Conservation (phyloP, 306 rosid species). For the Dryas octopetala region DNA sequence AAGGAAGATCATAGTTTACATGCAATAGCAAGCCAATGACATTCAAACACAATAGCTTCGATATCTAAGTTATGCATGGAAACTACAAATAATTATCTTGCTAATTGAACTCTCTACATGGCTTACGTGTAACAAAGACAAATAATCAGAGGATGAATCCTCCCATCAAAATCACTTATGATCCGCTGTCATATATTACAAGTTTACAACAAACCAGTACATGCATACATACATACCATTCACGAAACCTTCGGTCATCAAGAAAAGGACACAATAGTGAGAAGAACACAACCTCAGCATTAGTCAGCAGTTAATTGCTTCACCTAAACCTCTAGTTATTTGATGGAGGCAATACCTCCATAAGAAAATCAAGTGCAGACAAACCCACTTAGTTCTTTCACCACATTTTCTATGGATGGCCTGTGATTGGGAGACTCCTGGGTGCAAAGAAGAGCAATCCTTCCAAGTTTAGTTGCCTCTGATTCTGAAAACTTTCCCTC, state of each 20-base stretch:
- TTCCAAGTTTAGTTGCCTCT: conserved; percentile 62
- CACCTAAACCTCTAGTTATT: conserved; percentile 6
- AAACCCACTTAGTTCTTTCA: conserved; percentile 41
- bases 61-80: background rate
- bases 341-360: conserved; percentile 14
- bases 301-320: conserved; percentile 19
- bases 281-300: conserved; percentile 22
- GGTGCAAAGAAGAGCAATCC: conserved; percentile 64
- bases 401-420: conserved; percentile 62
- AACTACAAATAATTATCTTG: background rate
- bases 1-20: background rate
- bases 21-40: conserved; percentile 4
- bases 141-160: background rate
- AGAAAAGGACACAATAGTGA: conserved; percentile 3
- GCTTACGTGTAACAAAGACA: conserved; percentile 11
- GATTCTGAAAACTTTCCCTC: conserved; percentile 59
- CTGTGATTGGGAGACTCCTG: conserved; percentile 58
- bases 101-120: conserved; percentile 9
- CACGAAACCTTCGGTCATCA: conserved; percentile 6
- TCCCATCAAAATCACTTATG: background rate
- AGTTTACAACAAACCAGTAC: background rate
- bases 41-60: background rate
- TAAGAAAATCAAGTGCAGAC: conserved; percentile 20
- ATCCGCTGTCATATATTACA: background rate
- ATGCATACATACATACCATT: background rate